Conservation (phyloP, 2,329 filamentous ascomycete species). For the Onygenales sp. region DNA sequence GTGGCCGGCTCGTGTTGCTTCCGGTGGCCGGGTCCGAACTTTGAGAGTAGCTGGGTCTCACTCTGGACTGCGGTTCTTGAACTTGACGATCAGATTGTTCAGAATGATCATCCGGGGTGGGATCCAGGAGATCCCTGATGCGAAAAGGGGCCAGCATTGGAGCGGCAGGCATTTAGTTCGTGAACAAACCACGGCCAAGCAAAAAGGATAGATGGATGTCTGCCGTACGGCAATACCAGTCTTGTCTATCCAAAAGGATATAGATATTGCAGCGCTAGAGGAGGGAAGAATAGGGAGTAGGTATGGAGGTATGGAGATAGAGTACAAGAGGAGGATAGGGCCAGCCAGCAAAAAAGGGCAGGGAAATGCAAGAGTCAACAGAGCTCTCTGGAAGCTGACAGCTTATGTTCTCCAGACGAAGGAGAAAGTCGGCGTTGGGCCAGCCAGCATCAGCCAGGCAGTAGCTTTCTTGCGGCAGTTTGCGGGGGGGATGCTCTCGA, state of each 20-base stretch:
- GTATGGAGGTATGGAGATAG: not conserved
- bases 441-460: not conserved
- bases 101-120: not conserved
- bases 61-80: not conserved
- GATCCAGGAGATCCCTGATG: slow-evolving; percentile 25
- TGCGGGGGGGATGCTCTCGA: too few species aligned
- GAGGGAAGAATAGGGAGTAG: not conserved
- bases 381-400: too few species aligned
- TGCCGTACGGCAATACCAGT: not conserved
- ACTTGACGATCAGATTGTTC: not conserved
- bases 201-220: not conserved
- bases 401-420: too few species aligned
- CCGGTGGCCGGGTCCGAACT: too few species aligned
- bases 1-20: too few species aligned
- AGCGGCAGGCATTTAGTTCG: not conserved
- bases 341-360: not conserved
- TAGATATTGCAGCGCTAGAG: not conserved
- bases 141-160: slow-evolving; percentile 33
- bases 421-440: too few species aligned
- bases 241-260: too few species aligned
- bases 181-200: not conserved
- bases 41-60: too few species aligned
- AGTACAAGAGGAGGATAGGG: not conserved
- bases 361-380: too few species aligned
- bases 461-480: not conserved